Percentiles rank a stretch among this genome's conserved stretches.
phyloP scores from a whole-genome alignment of 2,329 filamentous ascomycete species.

The Sclerotinia subarctica region DNA sequence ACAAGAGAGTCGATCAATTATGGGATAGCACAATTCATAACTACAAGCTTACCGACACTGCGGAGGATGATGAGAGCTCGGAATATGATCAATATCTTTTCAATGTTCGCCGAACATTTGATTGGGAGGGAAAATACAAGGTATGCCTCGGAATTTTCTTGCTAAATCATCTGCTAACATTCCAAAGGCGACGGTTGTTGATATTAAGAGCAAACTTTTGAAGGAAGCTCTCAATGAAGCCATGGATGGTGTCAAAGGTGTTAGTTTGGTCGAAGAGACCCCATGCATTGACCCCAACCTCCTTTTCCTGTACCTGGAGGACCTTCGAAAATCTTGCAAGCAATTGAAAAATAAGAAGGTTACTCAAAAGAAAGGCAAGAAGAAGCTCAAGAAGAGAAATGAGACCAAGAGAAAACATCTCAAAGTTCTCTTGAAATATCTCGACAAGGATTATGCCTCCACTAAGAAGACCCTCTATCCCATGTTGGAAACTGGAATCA shows the following conservation, averaged over 20 bases:
- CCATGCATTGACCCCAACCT: slow-evolving; percentile 71
- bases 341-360: slow-evolving; percentile 58
- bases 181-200: slow-evolving; percentile 58
- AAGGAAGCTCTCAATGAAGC: slow-evolving; percentile 67
- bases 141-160: slow-evolving; percentile 26
- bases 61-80: slow-evolving; percentile 57
- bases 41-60: slow-evolving; percentile 66
- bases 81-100: slow-evolving; percentile 80
- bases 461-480: slow-evolving; percentile 78
- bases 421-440: slow-evolving; percentile 69
- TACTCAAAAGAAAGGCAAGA: slow-evolving; percentile 52
- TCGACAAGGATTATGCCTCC: slow-evolving; percentile 78
- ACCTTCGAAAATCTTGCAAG: slow-evolving; percentile 63
- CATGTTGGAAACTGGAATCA: slow-evolving; percentile 75
- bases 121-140: slow-evolving; percentile 78
- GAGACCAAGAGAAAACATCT: slow-evolving; percentile 60
- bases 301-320: slow-evolving; percentile 72
- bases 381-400: slow-evolving; percentile 58
- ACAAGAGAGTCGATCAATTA: slow-evolving; percentile 64
- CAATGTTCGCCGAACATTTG: slow-evolving; percentile 77
- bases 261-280: slow-evolving; percentile 76
- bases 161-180: slow-evolving; percentile 20
- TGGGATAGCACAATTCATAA: slow-evolving; percentile 59
- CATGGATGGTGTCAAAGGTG: slow-evolving; percentile 72
- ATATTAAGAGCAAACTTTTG: slow-evolving; percentile 80